These are phyloP conservation scores for Ceriops tagal DNA, from an alignment of 345 rosid species.

Conservation along the genomic window DNA sequence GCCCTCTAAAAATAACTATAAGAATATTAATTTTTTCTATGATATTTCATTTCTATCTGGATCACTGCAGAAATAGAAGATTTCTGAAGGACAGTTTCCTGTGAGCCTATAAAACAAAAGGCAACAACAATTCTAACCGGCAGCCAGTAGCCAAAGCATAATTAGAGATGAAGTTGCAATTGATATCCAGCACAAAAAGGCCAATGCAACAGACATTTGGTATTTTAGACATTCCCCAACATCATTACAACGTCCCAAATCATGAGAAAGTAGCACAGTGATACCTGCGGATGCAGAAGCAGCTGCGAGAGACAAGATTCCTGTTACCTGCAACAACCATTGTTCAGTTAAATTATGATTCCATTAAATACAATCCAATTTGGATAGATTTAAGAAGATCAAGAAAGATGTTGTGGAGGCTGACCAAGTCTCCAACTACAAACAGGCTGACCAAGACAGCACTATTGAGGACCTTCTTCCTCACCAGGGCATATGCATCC, in stretches of 20 bases:
- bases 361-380: background rate
- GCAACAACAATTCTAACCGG: conserved; percentile 25
- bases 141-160: conserved; percentile 72
- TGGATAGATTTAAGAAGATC: background rate
- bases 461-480: conserved; percentile 51
- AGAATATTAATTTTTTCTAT: too few species aligned
- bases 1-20: too few species aligned
- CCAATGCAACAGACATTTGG: conserved; percentile 65
- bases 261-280: conserved; percentile 51
- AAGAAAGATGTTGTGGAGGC: conserved; percentile 15
- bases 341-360: background rate
- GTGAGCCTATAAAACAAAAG: too few species aligned
- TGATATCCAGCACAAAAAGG: conserved; percentile 68
- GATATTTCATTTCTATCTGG: too few species aligned
- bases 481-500: conserved; percentile 53
- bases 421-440: conserved; percentile 87
- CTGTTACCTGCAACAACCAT: conserved; percentile 49
- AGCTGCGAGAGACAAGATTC: conserved; percentile 62
- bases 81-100: too few species aligned
- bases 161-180: conserved; percentile 61
- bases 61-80: too few species aligned
- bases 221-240: conserved; percentile 54
- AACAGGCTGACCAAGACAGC: conserved; percentile 65
- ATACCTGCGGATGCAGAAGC: conserved; percentile 70
- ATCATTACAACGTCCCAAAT: conserved; percentile 45